These are phyloP conservation scores for Tetrahymena borealis DNA, from an alignment of 73 alveolate species.

Conservation along the genomic window DNA sequence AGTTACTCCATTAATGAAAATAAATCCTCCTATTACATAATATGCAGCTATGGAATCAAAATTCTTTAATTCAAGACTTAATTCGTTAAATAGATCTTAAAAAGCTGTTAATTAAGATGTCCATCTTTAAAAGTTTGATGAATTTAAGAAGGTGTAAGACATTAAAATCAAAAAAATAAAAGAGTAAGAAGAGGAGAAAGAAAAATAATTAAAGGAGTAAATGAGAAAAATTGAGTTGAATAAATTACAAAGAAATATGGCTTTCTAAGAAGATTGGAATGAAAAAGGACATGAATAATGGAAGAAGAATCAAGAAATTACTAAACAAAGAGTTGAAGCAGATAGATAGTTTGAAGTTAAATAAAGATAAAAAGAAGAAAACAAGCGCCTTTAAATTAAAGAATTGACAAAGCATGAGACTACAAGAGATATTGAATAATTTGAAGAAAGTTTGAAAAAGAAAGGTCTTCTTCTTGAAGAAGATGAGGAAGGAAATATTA, in stretches of 20 bases:
- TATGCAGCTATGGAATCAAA: constrained; percentile 60
- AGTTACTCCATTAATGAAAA: constrained; percentile 58
- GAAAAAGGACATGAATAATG: constrained; percentile 94
- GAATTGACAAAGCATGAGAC: constrained; percentile 65
- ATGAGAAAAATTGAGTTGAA: constrained; percentile 77
- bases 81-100: constrained; percentile 76
- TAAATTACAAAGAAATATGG: constrained; percentile 92
- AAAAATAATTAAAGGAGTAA: constrained; percentile 74
- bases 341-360: constrained; percentile 82
- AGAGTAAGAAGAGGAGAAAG: constrained; percentile 62
- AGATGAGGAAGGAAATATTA: constrained; percentile 11
- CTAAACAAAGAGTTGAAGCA: constrained; percentile 84
- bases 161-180: constrained; percentile 59
- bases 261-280: constrained; percentile 95
- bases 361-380: constrained; percentile 70
- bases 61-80: constrained; percentile 52
- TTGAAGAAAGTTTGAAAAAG: constrained; percentile 76
- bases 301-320: constrained; percentile 88
- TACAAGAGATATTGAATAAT: constrained; percentile 68
- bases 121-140: constrained; percentile 76
- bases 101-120: constrained; percentile 80
- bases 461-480: constrained; percentile 41
- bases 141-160: constrained; percentile 66
- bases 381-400: constrained; percentile 59
- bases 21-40: constrained; percentile 54